phyloP scores from a whole-genome alignment of 139 green algal species.

The Mychonastes homosphaera region DNA sequence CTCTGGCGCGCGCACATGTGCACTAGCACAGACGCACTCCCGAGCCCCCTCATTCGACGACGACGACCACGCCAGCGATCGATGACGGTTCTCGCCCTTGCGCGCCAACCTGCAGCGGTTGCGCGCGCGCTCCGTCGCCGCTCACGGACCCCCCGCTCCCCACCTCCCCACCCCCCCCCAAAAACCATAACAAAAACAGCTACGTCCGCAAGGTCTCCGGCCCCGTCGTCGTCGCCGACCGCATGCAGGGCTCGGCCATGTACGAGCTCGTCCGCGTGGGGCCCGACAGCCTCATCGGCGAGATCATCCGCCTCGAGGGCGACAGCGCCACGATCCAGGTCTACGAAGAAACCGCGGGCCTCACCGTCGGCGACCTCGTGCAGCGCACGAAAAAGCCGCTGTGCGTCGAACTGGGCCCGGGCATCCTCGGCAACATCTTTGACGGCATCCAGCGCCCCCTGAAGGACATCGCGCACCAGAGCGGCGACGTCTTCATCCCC shows the following conservation, averaged over 20 bases:
- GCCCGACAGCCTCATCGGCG: conserved; percentile 86
- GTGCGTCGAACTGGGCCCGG: conserved; percentile 92
- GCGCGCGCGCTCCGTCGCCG: background rate
- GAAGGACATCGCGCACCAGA: conserved; percentile 74
- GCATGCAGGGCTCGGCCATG: conserved; percentile 93
- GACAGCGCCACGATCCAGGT: conserved; percentile 97
- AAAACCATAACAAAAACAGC: conserved; percentile 17
- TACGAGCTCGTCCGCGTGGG: conserved; percentile 98
- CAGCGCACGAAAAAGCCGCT: conserved; percentile 86
- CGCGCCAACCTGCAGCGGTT: conserved; percentile 19
- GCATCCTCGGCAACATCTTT: conserved; percentile 96
- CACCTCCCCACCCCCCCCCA: background rate
- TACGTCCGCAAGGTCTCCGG: conserved; percentile 89
- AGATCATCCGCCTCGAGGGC: conserved; percentile 97
- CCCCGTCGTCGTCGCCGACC: conserved; percentile 89
- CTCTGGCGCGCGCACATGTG: too few relatives aligned
- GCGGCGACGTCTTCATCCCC: conserved; percentile 89
- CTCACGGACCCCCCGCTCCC: background rate
- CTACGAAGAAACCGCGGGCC: conserved; percentile 95
- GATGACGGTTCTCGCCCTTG: background rate
- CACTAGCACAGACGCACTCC: background rate
- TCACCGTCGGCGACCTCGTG: conserved; percentile 89
- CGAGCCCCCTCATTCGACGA: background rate
- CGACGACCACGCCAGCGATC: background rate
- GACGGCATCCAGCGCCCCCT: conserved; percentile 98